Evolutionary conservation across 139 green algal species (phyloP).

Genomic region (Chlamydomonas sphaeroides): DNA sequence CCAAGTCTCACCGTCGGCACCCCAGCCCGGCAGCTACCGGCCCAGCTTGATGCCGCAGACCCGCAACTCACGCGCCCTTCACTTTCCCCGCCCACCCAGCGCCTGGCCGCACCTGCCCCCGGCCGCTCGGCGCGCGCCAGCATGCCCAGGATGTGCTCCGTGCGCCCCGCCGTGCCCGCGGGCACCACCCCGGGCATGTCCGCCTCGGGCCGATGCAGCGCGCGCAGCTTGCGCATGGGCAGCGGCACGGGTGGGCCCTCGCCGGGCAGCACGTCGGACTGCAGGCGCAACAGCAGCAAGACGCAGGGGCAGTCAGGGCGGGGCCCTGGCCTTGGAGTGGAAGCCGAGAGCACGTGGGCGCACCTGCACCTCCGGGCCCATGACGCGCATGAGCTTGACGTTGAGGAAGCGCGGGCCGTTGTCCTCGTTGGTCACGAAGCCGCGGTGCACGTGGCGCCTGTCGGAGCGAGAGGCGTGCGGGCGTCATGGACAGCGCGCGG

Average conservation of each 20-base stretch:
- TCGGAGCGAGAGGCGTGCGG: too few relatives aligned
- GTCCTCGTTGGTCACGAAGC: background rate
- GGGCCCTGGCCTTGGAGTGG: too few relatives aligned
- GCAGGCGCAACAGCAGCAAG: too few relatives aligned
- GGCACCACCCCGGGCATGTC: slow-evolving; percentile 17
- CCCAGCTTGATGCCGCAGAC: too few relatives aligned
- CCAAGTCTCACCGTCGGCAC: too few relatives aligned
- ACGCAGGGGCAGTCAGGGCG: too few relatives aligned
- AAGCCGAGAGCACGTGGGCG: too few relatives aligned
- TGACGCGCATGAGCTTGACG: slow-evolving; percentile 33
- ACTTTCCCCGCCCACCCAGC: too few relatives aligned
- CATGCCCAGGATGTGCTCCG: slow-evolving; percentile 39
- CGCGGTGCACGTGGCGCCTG: slow-evolving; percentile 23
- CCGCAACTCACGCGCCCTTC: too few relatives aligned
- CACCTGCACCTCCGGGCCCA: background rate
- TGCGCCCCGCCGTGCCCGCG: slow-evolving; percentile 19
- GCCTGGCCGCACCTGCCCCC: background rate
- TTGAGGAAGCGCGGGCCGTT: slow-evolving; percentile 4
- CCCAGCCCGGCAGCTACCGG: too few relatives aligned
- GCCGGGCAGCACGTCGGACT: background rate
- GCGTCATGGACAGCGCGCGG: too few relatives aligned
- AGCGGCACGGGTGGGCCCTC: background rate
- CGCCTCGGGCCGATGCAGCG: slow-evolving; percentile 16
- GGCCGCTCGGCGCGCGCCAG: background rate
- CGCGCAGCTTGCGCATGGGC: slow-evolving; percentile 15